A percentile compares a stretch with the other conserved stretches of the same genome.
phyloP scores from a whole-genome alignment of 2,329 filamentous ascomycete genomes.

The Aspergillus pseudoviridinutans region DNA sequence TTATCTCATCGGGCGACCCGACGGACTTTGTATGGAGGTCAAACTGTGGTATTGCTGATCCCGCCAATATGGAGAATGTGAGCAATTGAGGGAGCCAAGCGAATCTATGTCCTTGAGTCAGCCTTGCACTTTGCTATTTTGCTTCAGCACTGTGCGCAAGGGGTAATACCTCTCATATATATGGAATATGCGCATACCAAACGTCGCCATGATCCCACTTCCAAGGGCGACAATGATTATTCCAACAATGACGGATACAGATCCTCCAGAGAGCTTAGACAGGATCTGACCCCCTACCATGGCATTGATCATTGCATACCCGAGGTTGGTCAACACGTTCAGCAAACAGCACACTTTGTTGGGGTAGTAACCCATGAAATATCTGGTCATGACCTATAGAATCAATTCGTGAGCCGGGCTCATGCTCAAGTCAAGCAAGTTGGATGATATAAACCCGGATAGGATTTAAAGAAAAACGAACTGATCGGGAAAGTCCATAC shows the following conservation, averaged over 20 bases:
- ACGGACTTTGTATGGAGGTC: constrained; percentile 30
- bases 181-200: constrained; percentile 42
- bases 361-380: constrained; percentile 44
- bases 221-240: constrained; percentile 35
- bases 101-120: constrained; percentile 17
- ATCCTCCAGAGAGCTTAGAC: constrained; percentile 36
- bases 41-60: constrained; percentile 34
- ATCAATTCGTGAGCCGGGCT: background rate
- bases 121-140: background rate
- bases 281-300: constrained; percentile 44
- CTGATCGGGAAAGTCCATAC: constrained; percentile 19
- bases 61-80: constrained; percentile 38
- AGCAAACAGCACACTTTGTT: constrained; percentile 38
- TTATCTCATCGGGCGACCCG: constrained; percentile 23
- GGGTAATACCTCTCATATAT: constrained; percentile 38
- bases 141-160: background rate
- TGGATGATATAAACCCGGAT: background rate
- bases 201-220: constrained; percentile 35
- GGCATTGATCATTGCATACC: constrained; percentile 42
- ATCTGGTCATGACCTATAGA: constrained; percentile 37
- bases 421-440: background rate
- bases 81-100: constrained; percentile 42
- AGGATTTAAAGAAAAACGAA: background rate
- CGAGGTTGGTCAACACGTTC: constrained; percentile 42
- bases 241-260: constrained; percentile 37